phyloP scores from a whole-genome alignment of 805 yeast genomes.

The Saccharomycopsis babjevae region DNA sequence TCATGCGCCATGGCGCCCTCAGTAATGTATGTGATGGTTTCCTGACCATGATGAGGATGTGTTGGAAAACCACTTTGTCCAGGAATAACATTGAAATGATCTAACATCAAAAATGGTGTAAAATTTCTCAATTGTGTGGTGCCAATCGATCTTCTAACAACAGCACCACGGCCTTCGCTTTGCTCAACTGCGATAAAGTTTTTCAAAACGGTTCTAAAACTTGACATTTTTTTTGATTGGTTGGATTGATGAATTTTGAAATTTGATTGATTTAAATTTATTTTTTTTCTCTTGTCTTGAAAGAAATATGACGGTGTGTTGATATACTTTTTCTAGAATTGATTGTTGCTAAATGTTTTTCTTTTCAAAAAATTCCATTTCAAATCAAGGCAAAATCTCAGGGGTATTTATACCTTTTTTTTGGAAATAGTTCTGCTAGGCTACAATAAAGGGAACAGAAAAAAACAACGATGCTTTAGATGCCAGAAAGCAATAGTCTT shows the following conservation, averaged over 20 bases:
- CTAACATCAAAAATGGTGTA: slow-evolving; percentile 73
- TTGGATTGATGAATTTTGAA: not conserved
- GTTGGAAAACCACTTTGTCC: slow-evolving; percentile 73
- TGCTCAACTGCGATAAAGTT: slow-evolving; percentile 53
- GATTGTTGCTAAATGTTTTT: too few species aligned
- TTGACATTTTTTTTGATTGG: not conserved
- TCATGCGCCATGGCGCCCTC: slow-evolving; percentile 69
- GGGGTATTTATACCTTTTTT: too few species aligned
- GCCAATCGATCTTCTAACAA: slow-evolving; percentile 75
- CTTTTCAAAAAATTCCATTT: too few species aligned
- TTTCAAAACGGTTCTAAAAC: slow-evolving; percentile 38
- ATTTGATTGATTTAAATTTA: not conserved
- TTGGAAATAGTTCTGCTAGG: too few species aligned
- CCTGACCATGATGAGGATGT: slow-evolving; percentile 78
- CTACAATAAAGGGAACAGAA: too few species aligned
- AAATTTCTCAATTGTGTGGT: slow-evolving; percentile 57
- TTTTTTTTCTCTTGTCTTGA: too few species aligned
- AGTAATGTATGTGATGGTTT: slow-evolving; percentile 61
- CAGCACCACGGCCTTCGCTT: slow-evolving; percentile 83
- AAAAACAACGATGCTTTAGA: too few species aligned
- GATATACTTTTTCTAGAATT: too few species aligned
- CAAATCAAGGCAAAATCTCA: too few species aligned
- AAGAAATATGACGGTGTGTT: too few species aligned
- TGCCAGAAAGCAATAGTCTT: too few species aligned
- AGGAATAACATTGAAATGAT: slow-evolving; percentile 58